These are phyloP conservation scores for Orbilia ellipsospora DNA, from an alignment of 2,329 filamentous ascomycete genomes.

Conservation along the genomic window DNA sequence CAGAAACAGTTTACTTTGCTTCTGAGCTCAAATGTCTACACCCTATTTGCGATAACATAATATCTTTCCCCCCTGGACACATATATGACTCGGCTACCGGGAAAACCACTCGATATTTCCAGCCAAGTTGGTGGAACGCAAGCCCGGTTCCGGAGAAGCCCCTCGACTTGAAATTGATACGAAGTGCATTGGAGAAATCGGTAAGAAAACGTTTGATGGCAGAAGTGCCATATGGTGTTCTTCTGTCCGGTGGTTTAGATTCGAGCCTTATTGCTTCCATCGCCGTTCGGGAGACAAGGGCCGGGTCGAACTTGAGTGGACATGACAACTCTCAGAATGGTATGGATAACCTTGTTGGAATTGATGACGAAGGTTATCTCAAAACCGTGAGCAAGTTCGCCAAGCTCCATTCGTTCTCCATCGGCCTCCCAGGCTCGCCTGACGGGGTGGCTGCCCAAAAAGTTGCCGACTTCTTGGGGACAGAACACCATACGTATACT, in stretches of 20 bases:
- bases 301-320: constrained; percentile 69
- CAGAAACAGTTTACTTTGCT: constrained; percentile 90
- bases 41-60: constrained; percentile 93
- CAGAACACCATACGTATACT: constrained; percentile 97
- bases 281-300: constrained; percentile 88
- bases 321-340: constrained; percentile 66
- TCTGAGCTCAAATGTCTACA: constrained; percentile 95
- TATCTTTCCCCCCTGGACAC: constrained; percentile 93
- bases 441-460: constrained; percentile 92
- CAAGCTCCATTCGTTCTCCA: constrained; percentile 98
- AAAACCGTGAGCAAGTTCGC: constrained; percentile 91
- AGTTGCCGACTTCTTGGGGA: constrained; percentile 95
- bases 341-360: constrained; percentile 80
- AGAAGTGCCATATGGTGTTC: constrained; percentile 95
- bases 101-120: constrained; percentile 85
- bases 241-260: constrained; percentile 93
- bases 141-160: constrained; percentile 80
- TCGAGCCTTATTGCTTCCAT: constrained; percentile 95
- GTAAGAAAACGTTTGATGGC: constrained; percentile 98
- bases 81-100: constrained; percentile 94
- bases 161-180: constrained; percentile 83
- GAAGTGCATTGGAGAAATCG: constrained; percentile 84
- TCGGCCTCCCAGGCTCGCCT: constrained; percentile 90
- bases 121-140: constrained; percentile 92
- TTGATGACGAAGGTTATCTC: constrained; percentile 90